Evolutionary conservation across 2,329 filamentous ascomycete species (phyloP), one percentile per base, ranked within the genome.

Genomic region (Trichoderma sp.): DNA sequence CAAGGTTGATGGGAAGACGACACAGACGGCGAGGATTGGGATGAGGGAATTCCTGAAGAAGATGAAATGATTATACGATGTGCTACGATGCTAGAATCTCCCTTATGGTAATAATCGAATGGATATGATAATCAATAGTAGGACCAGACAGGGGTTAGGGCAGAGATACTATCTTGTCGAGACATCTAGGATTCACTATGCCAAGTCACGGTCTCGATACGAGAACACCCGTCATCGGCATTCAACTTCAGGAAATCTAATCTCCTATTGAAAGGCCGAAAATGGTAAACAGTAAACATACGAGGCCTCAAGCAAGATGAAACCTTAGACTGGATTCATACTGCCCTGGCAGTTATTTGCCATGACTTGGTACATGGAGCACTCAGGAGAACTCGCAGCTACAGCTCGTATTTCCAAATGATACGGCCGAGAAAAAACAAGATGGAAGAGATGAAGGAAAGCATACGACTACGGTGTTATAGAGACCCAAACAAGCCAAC

Each of bases 1-100:
- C 4, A 84, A 83, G 71, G 81, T 84, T 31, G 83, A 84, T 59
- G 83, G 83, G 3, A 83, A 80, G 66, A 74, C 73, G 1, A 80
- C 81, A 59, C 79, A 80, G 65, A 74, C 76, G 62, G 82, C 83
- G 2, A 78, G 77, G 3, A 38, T 63, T 56, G 81, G 77, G 9
- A 66, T 84, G 75, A 75, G 68, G 38, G 68, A 71, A 7, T 75
- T 75, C 33, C 14, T 75, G 12, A 62, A 31, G n/a, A 67, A 71
- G 31, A 16, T 33, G 56, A 64, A 64, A 27, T 50, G 29, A 64
- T 11, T 38, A 24, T 41, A 14, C 16, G 21, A 60, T 6, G 0
- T 45, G 14, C 21, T 24, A 29, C 5, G 50, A 1, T 18, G 14
- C 14, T 35, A 16, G 11, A 24, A 9, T 9, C 2, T 24, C 24